Evolutionary conservation across 345 rosid genomes (phyloP).

Genomic region (Gossypium raimondii): DNA sequence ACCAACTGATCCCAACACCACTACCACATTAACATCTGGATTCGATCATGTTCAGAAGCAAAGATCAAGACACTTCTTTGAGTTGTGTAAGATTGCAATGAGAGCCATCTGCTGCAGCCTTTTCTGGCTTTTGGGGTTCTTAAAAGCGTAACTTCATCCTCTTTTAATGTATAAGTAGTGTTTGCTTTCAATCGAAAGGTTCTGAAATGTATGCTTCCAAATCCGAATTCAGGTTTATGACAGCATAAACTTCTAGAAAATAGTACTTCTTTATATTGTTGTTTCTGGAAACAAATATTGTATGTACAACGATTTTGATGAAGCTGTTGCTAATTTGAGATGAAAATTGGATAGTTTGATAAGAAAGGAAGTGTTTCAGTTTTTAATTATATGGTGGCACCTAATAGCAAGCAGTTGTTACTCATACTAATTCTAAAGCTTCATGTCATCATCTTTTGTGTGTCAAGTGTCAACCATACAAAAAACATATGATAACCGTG

Average conservation of each 20-base stretch:
- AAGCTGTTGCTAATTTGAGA: neutral
- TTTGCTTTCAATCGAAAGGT: neutral
- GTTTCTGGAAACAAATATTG: neutral
- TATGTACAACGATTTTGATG: neutral
- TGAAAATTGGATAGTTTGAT: neutral
- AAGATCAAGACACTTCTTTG: neutral
- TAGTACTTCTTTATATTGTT: neutral
- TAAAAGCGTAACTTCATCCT: neutral
- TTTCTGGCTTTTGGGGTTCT: neutral
- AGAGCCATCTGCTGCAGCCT: neutral
- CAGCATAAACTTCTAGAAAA: neutral
- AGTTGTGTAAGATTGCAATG: slow-evolving; percentile 6
- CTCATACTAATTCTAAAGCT: neutral
- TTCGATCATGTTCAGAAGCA: neutral
- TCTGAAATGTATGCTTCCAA: neutral
- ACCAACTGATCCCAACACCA: neutral
- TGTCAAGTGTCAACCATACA: no score
- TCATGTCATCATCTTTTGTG: neutral
- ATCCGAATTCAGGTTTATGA: neutral
- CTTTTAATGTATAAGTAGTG: neutral
- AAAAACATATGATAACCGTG: no score
- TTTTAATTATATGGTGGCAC: neutral
- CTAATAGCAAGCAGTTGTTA: neutral
- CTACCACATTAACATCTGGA: neutral
- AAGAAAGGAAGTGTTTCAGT: neutral